Percentiles rank a stretch among this genome's conserved stretches.
phyloP scores from a whole-genome alignment of 2,329 filamentous ascomycete genomes.

The Penicillium thymicola region DNA sequence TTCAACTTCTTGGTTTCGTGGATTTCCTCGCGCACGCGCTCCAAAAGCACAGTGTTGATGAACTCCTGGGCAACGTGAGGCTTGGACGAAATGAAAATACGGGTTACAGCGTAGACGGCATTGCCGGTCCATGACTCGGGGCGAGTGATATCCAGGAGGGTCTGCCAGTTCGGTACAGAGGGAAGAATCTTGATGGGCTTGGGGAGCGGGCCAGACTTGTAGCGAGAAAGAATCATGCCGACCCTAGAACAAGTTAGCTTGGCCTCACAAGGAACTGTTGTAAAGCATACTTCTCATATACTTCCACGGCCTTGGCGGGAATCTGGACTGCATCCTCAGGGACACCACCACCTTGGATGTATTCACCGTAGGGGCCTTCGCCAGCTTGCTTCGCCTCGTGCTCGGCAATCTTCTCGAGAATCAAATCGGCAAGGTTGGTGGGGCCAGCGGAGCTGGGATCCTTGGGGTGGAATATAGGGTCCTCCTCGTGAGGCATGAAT shows the following conservation, averaged over 20 bases:
- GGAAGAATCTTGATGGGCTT: constrained; percentile 98
- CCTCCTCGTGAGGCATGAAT: constrained; percentile 74
- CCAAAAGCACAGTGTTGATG: constrained; percentile 80
- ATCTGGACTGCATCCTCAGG: constrained; percentile 81
- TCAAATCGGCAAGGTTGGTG: constrained; percentile 87
- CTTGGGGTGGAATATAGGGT: constrained; percentile 67
- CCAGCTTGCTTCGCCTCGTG: constrained; percentile 69
- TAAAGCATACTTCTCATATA: constrained; percentile 74
- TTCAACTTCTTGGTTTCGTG: constrained; percentile 92
- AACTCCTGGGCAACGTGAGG: constrained; percentile 77
- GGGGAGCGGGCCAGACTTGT: constrained; percentile 92
- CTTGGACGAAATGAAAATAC: constrained; percentile 85
- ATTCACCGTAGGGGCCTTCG: constrained; percentile 32
- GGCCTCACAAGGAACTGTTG: not conserved
- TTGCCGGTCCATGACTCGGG: constrained; percentile 77
- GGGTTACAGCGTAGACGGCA: constrained; percentile 81
- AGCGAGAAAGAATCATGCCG: constrained; percentile 81
- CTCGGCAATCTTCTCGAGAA: constrained; percentile 88
- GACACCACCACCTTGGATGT: constrained; percentile 53
- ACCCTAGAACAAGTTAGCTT: constrained; percentile 53
- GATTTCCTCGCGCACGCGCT: constrained; percentile 90
- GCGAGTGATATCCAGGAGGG: constrained; percentile 77
- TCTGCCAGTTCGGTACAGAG: constrained; percentile 87
- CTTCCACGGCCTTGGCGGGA: constrained; percentile 87
- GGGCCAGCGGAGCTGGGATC: constrained; percentile 47